Evolutionary conservation across 306 rosid species (phyloP), one percentile per base, ranked within the genome.

Genomic region (Quercus dentata): DNA sequence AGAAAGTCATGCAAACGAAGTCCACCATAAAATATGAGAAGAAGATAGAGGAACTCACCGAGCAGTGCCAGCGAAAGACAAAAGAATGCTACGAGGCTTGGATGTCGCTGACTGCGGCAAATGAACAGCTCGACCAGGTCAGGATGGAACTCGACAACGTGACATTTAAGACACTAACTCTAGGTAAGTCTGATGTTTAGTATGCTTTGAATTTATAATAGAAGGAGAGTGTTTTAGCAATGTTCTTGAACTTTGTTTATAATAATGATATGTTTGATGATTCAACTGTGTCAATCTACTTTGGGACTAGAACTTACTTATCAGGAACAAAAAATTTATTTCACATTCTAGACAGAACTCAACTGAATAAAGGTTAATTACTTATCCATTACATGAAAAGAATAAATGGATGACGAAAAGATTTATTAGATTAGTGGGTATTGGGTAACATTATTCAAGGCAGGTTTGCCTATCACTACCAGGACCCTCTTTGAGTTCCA

Each of bases 11-110:
- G 93, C 89, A 87, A 86, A 81, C 80, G 38, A 93, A 91, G 80
- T 88, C 91, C 74, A 84, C 81, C 1, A 90, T 87, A 25, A 93
- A 89, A 82, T 91, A 88, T 33, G 91, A 91, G 83, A 88, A 82
- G 80, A 93, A 85, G 93, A 88, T 93, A 74, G 75, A 91, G 71
- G 94, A 93, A 80, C 94, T 91, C 52, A 87, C 83, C 15, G 71
- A 69, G 71, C 91, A 88, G 81, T 93, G 93, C 35, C 90, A 93
- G 54, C 84, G 81, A 51, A 93, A 93, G 84, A 74, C 91, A 72
- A 91, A 91, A 76, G 98, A 93, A 88, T 93, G 98, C 88, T 83
- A 90, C 2, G 94, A 93, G 86, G 98, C 98, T 25, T 93, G 97
- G 97, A 91, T 89, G 89, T 93, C 98, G 14, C 82, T 93, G 86